Evolutionary conservation across 257 asterid species (phyloP).

Genomic region (Solanum arcanum): DNA sequence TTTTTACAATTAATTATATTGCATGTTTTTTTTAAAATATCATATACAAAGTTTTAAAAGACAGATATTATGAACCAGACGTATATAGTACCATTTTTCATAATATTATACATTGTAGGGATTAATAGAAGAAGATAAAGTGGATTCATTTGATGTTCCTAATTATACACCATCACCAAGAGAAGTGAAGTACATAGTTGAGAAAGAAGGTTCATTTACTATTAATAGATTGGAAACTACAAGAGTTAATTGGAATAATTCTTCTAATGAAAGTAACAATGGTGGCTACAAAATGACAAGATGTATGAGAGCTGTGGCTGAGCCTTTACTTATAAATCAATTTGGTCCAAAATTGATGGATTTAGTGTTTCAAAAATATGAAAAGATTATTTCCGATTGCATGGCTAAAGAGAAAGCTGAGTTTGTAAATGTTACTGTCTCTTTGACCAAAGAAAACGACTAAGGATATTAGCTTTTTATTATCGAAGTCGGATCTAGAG

Average conservation of each 20-base stretch:
- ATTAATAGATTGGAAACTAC: constrained; percentile 28
- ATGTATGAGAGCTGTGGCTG: constrained; percentile 62
- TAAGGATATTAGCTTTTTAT: not conserved
- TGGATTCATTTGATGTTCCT: constrained; percentile 47
- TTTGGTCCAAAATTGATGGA: constrained; percentile 37
- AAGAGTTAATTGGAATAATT: constrained; percentile 33
- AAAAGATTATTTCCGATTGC: not conserved
- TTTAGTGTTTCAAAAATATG: constrained; percentile 22
- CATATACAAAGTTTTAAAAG: not conserved
- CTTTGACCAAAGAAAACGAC: not conserved
- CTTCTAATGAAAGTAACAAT: not conserved
- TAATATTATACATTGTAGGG: constrained; percentile 15
- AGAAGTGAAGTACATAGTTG: constrained; percentile 27
- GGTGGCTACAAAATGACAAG: constrained; percentile 30
- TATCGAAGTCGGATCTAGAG: no score
- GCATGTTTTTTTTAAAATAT: no score
- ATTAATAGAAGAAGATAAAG: constrained; percentile 29
- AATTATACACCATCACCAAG: constrained; percentile 39
- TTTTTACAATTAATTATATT: not conserved
- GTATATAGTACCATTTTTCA: not conserved
- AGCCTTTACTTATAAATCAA: constrained; percentile 43
- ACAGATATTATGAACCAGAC: not conserved
- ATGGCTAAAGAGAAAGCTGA: constrained; percentile 9
- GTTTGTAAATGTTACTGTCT: constrained; percentile 6
- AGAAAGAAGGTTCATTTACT: constrained; percentile 42